phyloP scores from a whole-genome alignment of 176 grass and related monocot genomes.

The Eragrostis curvula region DNA sequence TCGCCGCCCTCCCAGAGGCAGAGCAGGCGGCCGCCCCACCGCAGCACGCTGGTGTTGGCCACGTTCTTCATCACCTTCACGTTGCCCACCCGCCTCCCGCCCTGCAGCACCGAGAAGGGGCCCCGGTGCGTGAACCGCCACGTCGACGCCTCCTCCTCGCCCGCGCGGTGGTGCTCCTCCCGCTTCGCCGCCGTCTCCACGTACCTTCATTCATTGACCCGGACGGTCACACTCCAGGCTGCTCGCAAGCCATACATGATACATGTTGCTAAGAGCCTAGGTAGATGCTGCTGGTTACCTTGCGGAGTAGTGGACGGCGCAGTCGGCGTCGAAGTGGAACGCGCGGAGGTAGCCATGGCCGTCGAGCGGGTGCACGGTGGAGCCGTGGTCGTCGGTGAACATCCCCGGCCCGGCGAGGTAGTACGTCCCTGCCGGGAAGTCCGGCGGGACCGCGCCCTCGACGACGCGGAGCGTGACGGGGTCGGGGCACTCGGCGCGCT shows the following conservation, averaged over 20 bases:
- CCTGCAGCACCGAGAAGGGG: conserved; percentile 87
- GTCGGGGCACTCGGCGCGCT: conserved; percentile 62
- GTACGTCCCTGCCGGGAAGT: conserved; percentile 84
- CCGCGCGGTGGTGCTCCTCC: conserved; percentile 55
- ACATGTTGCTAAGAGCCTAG: too few relatives aligned
- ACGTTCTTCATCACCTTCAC: conserved; percentile 99
- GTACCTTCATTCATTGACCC: conserved; percentile 44
- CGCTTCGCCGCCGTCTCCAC: conserved; percentile 82
- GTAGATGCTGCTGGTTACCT: conserved; percentile 32
- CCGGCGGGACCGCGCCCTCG: conserved; percentile 67
- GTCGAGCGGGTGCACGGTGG: conserved; percentile 95
- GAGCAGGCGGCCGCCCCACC: conserved; percentile 73
- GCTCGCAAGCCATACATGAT: too few relatives aligned
- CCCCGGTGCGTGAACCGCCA: conserved; percentile 96
- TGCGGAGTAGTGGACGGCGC: conserved; percentile 61
- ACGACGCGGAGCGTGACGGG: conserved; percentile 62
- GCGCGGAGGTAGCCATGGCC: conserved; percentile 96
- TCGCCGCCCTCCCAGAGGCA: conserved; percentile 96
- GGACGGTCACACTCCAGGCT: not conserved
- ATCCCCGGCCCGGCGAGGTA: conserved; percentile 85
- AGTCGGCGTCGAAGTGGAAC: conserved; percentile 60
- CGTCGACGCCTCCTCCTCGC: conserved; percentile 10
- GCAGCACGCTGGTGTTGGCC: conserved; percentile 87
- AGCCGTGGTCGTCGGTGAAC: conserved; percentile 93
- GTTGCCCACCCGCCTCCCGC: conserved; percentile 71